Evolutionary conservation across 2,329 filamentous ascomycete species (phyloP).

Genomic region (Exophiala spinifera): DNA sequence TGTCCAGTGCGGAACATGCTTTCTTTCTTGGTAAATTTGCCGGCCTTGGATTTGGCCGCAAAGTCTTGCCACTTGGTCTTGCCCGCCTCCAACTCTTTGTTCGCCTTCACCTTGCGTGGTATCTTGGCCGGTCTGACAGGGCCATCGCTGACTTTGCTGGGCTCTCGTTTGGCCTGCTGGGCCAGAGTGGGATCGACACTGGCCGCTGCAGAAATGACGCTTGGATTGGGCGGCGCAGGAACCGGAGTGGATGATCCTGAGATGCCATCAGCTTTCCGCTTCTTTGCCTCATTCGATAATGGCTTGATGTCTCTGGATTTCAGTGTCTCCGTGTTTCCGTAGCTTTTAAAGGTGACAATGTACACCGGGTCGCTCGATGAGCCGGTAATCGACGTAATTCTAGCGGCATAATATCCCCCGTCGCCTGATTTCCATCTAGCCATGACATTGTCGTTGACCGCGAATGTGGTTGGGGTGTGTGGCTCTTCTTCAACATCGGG

Average conservation of each 20-base stretch:
- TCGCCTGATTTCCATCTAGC: constrained; percentile 91
- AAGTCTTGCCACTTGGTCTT: constrained; percentile 97
- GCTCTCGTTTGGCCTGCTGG: constrained; percentile 61
- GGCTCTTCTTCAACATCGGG: constrained; percentile 48
- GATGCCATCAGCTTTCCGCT: constrained; percentile 81
- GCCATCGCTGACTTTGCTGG: constrained; percentile 61
- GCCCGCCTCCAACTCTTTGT: constrained; percentile 82
- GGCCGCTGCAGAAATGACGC: constrained; percentile 64
- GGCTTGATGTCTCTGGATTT: constrained; percentile 80
- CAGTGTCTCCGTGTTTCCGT: constrained; percentile 74
- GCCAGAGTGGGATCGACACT: constrained; percentile 65
- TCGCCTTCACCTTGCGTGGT: constrained; percentile 78
- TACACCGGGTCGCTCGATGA: constrained; percentile 89
- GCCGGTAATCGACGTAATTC: constrained; percentile 90
- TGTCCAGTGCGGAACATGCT: constrained; percentile 97
- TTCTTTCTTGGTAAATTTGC: constrained; percentile 74
- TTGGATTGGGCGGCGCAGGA: constrained; percentile 45
- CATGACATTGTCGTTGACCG: constrained; percentile 84
- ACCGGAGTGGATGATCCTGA: constrained; percentile 50
- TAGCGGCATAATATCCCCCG: constrained; percentile 83
- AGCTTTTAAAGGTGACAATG: constrained; percentile 91
- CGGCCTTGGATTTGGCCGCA: constrained; percentile 64
- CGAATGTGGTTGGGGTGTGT: constrained; percentile 56
- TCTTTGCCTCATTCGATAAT: constrained; percentile 65
- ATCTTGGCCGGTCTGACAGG: constrained; percentile 63